Evolutionary conservation across 331 rosid genomes (phyloP), one percentile per base, ranked within the genome.

Genomic region (Arachis monticola): DNA sequence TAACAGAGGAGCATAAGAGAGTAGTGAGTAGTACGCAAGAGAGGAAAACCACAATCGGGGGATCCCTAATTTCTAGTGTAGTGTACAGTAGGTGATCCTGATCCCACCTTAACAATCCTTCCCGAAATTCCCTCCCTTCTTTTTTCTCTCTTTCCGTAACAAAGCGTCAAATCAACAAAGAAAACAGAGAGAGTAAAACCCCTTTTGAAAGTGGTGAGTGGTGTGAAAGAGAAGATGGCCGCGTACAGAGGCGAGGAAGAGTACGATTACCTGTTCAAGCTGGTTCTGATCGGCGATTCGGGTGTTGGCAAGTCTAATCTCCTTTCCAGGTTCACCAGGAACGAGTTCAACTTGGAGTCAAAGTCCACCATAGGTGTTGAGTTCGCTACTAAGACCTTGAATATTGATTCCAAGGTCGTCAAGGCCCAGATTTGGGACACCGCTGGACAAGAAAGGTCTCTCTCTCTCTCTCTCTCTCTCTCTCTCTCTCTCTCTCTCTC

Each of bases 391-490:
- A 93, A 93, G 81, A 93, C 82, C 73, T 76, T 93, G 90, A 87
- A 42, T 2, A 77, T 93, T 63, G 93, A 93, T 76, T 72, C 85
- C 13, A 93, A 91, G 79, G 86, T 86, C 46, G 69, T 91, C 79
- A 91, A 93, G 83, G 96, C 97, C 78, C 97, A 93, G 91, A 89
- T 93, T 85, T 93, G 98, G 98, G 98, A 93, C 72, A 93, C 97
- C 47, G 96, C 96, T 77, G 98, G 98, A 30, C 96, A 91, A 73
- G 98, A 93, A 83, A 93, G 98, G 98, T 91, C 14, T 61, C 66
- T 1, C 63, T 30, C 61, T 76, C 57, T 41, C 41, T 48, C n/a
- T n/a, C n/a, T n/a, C n/a, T 6, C 41, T n/a, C 9, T 48, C 44
- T 40, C 44, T 40, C 44, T 91, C 27, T 0, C 6, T 6, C 41